These are phyloP conservation scores for Adansonia digitata DNA, from an alignment of 345 rosid genomes.

Conservation along the genomic window DNA sequence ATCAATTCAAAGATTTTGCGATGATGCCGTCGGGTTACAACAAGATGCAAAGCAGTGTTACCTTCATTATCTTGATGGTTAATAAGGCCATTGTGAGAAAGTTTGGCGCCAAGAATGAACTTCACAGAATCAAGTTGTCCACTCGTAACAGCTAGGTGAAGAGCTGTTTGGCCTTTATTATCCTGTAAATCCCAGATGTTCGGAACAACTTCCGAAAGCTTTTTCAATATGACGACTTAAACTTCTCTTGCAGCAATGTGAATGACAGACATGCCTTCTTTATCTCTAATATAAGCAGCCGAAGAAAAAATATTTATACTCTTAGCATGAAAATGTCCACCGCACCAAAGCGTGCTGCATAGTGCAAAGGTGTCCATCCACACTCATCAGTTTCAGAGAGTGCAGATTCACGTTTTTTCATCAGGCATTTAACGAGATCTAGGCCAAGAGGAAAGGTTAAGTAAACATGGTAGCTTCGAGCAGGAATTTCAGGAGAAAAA, in stretches of 20 bases:
- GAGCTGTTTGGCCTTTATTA: constrained; percentile 21
- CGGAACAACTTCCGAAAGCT: constrained; percentile 20
- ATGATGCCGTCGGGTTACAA: constrained; percentile 3
- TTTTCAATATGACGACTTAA: constrained; percentile 4
- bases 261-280: constrained; percentile 24
- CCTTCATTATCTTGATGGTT: constrained; percentile 21
- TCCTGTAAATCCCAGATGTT: constrained; percentile 19
- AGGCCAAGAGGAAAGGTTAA: not conserved
- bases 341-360: constrained; percentile 26
- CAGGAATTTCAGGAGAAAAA: not conserved
- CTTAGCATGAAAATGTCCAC: constrained; percentile 10
- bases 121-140: constrained; percentile 13
- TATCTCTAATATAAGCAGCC: constrained; percentile 11
- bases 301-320: constrained; percentile 19
- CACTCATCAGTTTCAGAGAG: constrained; percentile 12
- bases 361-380: constrained; percentile 31
- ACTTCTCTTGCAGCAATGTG: constrained; percentile 28
- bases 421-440: constrained; percentile 18
- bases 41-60: constrained; percentile 26
- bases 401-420: constrained; percentile 11
- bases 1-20: not conserved
- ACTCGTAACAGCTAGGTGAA: constrained; percentile 26
- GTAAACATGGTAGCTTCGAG: not conserved
- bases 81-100: constrained; percentile 14
- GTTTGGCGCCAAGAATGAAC: not conserved